Evolutionary conservation across 352 stramenopile species (phyloP), one percentile per base, ranked within the genome.

Genomic region (Peronospora farinosa): DNA sequence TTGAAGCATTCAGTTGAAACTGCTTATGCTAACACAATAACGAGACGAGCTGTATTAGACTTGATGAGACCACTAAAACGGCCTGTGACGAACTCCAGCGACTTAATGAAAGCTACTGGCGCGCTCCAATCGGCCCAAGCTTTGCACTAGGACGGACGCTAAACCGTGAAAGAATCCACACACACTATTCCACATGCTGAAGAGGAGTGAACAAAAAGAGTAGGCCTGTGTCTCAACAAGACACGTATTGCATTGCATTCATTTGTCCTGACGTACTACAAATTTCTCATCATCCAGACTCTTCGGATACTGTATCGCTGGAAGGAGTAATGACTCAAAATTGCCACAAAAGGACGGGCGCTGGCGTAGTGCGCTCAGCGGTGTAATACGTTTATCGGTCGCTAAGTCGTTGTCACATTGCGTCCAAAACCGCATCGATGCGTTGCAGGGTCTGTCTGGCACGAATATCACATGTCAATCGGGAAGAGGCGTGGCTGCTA

Each of bases 251-350:
- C 28, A 3, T 27, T 27, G 23, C 23, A 4, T 27, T 27, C 23
- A 27, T 27, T 32, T 33, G 10, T 16, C 12, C 31, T 37, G 31
- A 37, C 10, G 13, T 5, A n/a, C 5, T 42, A 54, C 55, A 35
- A 32, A 55, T 41, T 42, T 10, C 3, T 15, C 17, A 25, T 16
- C 38, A 15, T 50, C 56, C 40, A 50, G 51, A 60, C 39, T 47
- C 37, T 60, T 64, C 32, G 27, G 39, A 27, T 42, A 31, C n/a
- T n/a, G n/a, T n/a, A n/a, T 31, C 21, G 40, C 7, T 31, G 28
- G 33, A 50, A 46, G 48, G 12, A 58, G 56, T 56, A 62, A 66
- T 62, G 21, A 51, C 19, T 40, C 40, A 56, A 43, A 65, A 51
- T 44, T 44, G 36, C 51, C 51, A 41, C 57, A 40, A 60, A 43